Evolutionary conservation across 768 basidiomycete genomes (phyloP).

Genomic region (Lentinula edodes): DNA sequence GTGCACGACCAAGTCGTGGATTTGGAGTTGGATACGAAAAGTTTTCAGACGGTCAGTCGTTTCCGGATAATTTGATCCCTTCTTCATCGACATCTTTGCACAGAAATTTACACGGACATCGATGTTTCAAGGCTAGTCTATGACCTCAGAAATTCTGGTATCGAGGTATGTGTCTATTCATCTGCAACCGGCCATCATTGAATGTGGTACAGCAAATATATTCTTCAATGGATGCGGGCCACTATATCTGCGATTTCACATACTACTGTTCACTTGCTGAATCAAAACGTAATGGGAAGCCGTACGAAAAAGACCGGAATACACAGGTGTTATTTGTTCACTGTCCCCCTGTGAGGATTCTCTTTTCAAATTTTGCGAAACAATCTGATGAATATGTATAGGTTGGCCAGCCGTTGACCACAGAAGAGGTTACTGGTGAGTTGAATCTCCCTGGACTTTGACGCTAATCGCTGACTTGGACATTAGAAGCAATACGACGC

Average conservation of each 20-base stretch:
- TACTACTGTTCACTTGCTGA: constrained; percentile 76
- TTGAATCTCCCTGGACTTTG: no score
- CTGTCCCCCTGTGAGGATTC: constrained; percentile 48
- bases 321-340: constrained; percentile 64
- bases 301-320: constrained; percentile 34
- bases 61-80: neutral
- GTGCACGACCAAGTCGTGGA: constrained; percentile 33
- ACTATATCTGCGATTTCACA: constrained; percentile 72
- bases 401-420: constrained; percentile 49
- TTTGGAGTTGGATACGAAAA: constrained; percentile 47
- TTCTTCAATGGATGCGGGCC: constrained; percentile 70
- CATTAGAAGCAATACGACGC: constrained; percentile 45
- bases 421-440: constrained; percentile 51
- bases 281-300: constrained; percentile 44
- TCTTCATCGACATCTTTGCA: neutral
- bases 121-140: constrained; percentile 54
- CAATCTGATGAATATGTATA: neutral
- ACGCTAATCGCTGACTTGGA: neutral
- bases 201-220: constrained; percentile 48
- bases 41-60: constrained; percentile 31
- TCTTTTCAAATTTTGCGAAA: no score
- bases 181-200: neutral
- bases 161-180: constrained; percentile 31
- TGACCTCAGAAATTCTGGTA: constrained; percentile 45
- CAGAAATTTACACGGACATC: constrained; percentile 52